Percentiles rank a stretch among this genome's conserved stretches.
Evolutionary conservation across 129 eudicot genomes (phyloP).

Genomic region (Tagetes erecta): DNA sequence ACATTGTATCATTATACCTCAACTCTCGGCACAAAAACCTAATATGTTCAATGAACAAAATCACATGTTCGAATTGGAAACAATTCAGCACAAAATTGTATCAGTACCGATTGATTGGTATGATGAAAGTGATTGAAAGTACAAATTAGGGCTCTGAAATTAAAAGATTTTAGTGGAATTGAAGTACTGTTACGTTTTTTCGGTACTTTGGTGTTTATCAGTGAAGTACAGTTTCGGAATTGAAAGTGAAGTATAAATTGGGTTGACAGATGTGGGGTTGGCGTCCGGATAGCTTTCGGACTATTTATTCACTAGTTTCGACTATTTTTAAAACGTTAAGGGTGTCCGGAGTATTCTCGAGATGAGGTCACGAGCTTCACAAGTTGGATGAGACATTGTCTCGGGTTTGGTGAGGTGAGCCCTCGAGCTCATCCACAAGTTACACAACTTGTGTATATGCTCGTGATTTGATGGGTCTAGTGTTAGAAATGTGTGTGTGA

Average conservation of each 20-base stretch:
- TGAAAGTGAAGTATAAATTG: constrained; percentile 27
- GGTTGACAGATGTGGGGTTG: constrained; percentile 6
- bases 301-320: too few relatives aligned
- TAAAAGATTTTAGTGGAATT: constrained; percentile 19
- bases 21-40: constrained; percentile 8
- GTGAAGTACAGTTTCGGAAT: constrained; percentile 37
- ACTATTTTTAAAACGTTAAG: too few relatives aligned
- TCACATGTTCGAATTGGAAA: constrained; percentile 2
- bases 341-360: too few relatives aligned
- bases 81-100: neutral
- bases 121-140: neutral
- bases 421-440: too few relatives aligned
- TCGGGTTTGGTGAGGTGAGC: too few relatives aligned
- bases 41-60: neutral
- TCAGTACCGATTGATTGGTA: constrained; percentile 8
- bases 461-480: too few relatives aligned
- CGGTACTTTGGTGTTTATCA: constrained; percentile 28
- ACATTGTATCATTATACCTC: constrained; percentile 2
- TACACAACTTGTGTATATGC: too few relatives aligned
- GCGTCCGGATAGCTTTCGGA: constrained; percentile 30
- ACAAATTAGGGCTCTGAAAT: neutral
- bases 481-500: too few relatives aligned
- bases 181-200: constrained; percentile 30
- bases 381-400: too few relatives aligned
- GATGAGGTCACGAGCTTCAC: too few relatives aligned